Evolutionary conservation across 73 alveolate species (phyloP), one percentile per base, ranked within the genome.

Genomic region (Paramecium sonneborni): DNA sequence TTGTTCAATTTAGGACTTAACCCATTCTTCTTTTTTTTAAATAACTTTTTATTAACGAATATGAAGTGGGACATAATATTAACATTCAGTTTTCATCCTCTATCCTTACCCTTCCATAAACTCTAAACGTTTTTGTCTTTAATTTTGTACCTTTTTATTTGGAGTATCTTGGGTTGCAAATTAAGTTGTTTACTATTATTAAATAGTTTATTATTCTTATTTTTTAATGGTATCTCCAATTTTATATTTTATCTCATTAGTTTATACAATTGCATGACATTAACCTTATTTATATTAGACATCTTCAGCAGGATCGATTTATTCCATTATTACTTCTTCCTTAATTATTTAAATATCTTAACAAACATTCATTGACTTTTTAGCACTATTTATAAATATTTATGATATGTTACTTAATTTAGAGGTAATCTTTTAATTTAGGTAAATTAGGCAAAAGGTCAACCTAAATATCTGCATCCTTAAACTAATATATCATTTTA

Each of bases 21-120:
- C 30, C 86, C 86, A 72, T 0, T 72, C 86, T 7, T 72, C 86
- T 72, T 72, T 72, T 35, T 72, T 72, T 35, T 72, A 15, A 35
- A 72, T 72, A 8, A 72, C 35, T 37, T 72, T 35, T 37, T 32
- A 72, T 35, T 72, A 72, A 15, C 86, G 55, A 28, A 35, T 28
- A 35, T 72, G 57, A 14, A 72, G 21, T 15, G 86, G 86, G 3
- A 72, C 86, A 72, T 72, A 72, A 35, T 72, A 72, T 35, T 72
- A 37, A 72, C 86, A 72, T 72, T 72, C 86, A 34, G 86, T 72
- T 72, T 72, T 72, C 12, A 72, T 10, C 35, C 86, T 14, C 6
- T 38, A 7, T 35, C 86, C 86, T 72, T 72, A 72, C 3, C 18
- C 18, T 72, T 32, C 86, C 86, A 72, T 72, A 34, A 72, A 28